Evolutionary conservation across 202 grass and related monocot species (phyloP).

Genomic region (Zizania palustris): DNA sequence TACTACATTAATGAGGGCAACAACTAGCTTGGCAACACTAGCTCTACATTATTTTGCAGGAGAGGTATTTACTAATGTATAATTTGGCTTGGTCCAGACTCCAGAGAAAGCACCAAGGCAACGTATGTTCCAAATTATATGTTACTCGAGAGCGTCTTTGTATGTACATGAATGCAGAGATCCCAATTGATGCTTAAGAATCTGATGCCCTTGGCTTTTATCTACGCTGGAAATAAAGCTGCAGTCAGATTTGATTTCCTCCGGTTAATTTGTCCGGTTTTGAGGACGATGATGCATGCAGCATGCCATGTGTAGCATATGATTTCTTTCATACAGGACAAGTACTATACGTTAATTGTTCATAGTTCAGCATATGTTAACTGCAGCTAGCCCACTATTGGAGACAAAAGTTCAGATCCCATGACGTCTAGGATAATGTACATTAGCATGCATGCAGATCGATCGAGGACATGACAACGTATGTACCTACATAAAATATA

Average conservation of each 20-base stretch:
- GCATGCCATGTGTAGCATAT: neutral
- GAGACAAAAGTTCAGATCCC: neutral
- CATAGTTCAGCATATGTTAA: neutral
- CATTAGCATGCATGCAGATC: neutral
- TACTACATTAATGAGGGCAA: slow-evolving; percentile 5
- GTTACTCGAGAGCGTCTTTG: slow-evolving; percentile 38
- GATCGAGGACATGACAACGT: no score
- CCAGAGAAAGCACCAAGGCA: slow-evolving; percentile 30
- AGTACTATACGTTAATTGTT: neutral
- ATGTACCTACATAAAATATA: no score
- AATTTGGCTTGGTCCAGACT: neutral
- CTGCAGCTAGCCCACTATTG: neutral
- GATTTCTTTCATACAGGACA: neutral
- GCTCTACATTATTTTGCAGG: neutral
- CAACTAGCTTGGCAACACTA: neutral
- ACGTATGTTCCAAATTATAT: slow-evolving; percentile 51
- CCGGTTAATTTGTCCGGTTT: neutral
- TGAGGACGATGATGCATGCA: no score
- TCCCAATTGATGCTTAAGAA: slow-evolving; percentile 40
- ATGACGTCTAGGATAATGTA: slow-evolving; percentile 32
- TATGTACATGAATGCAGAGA: slow-evolving; percentile 36
- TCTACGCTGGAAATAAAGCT: neutral
- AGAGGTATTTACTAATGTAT: neutral
- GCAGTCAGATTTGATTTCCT: neutral
- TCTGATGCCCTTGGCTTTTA: slow-evolving; percentile 37